Percentiles rank a stretch among this genome's conserved stretches.
phyloP scores from a whole-genome alignment of 2,329 filamentous ascomycete genomes.

The Botrytis medusae region DNA sequence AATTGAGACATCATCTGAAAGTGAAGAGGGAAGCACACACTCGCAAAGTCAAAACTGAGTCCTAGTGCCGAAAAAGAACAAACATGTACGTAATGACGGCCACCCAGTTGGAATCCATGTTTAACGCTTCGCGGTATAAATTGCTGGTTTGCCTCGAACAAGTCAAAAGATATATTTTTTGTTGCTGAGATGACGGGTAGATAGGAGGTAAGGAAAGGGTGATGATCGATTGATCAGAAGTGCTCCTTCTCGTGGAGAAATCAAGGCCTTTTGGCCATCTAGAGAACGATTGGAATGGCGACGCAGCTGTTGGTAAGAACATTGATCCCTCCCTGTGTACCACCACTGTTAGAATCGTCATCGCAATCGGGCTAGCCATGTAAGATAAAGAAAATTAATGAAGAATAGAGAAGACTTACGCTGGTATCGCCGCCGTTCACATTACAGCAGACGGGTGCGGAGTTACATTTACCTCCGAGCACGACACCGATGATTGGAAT shows the following conservation, averaged over 20 bases:
- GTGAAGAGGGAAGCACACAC: not conserved
- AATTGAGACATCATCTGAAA: constrained; percentile 2
- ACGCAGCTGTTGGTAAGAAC: constrained; percentile 8
- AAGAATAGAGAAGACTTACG: not conserved
- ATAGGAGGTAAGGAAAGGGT: not conserved
- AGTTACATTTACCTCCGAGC: not conserved
- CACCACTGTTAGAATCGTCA: constrained; percentile 1
- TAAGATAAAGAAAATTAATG: not conserved
- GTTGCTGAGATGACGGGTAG: not conserved
- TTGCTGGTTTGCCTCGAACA: not conserved
- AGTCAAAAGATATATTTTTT: not conserved
- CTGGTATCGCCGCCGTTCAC: too few relatives aligned
- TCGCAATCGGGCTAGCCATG: constrained; percentile 16
- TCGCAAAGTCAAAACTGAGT: constrained; percentile 11
- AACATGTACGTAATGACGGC: not conserved
- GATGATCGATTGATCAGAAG: not conserved
- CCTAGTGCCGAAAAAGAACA: constrained; percentile 5
- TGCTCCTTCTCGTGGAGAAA: not conserved
- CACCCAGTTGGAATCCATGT: not conserved
- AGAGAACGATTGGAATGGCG: not conserved
- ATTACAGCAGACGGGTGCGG: not conserved
- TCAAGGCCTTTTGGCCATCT: not conserved
- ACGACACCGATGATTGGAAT: not conserved
- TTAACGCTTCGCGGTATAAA: not conserved
- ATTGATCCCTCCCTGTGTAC: not conserved